Base-by-base conservation (phyloP, 495 filamentous ascomycete genomes). In the Pseudoneurospora amorphoporcata region DNA sequence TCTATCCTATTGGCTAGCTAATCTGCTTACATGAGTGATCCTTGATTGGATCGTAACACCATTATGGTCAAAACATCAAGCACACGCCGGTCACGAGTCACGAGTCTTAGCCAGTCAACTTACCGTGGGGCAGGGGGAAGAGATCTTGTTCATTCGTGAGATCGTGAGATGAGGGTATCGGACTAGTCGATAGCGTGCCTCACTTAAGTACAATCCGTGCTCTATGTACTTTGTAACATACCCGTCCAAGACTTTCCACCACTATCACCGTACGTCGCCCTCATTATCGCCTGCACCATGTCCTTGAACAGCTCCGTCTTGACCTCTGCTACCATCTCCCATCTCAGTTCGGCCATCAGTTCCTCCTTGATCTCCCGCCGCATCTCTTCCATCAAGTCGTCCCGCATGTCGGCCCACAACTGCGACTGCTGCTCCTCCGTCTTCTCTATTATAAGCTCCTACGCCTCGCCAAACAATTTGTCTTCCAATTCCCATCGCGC, bases 241-340 rank as follows among this genome's bases (percentile, higher is more conserved):
- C 47, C 47, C 7, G 12, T 7, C 47, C 23, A 12, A 61, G 4
- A 7, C 53, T 61, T 32, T 2, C 5, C 53, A 32, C 12, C 68
- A 1, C 23, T 23, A 23, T 68, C 12, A 42, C 32, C 39, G 9
- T 39, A 53, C 12, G 71, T 65, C 39, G 65, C 71, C 29, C 71
- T 69, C 71, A 72, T 72, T 65, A 72, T 72, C 8, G 39, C 71
- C 71, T 72, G 61, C 7, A 65, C 71, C 61, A 72, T 72, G 40
- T 72, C 61, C 29, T 42, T 72, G 61, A 72, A 72, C 3, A 72
- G 16, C 14, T 72, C 71, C 32, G 0, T 10, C 9, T 72, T 72
- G 14, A 72, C 39, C 39, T 72, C 71, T 41, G 71, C 71, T 39
- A 12, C 47, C 23, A 72, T 10, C 17, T 72, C 71, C 65, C 16